A percentile compares a stretch with the other conserved stretches of the same genome.
Conservation (phyloP, 106 monocot species). For the Dioscorea zingiberensis region DNA sequence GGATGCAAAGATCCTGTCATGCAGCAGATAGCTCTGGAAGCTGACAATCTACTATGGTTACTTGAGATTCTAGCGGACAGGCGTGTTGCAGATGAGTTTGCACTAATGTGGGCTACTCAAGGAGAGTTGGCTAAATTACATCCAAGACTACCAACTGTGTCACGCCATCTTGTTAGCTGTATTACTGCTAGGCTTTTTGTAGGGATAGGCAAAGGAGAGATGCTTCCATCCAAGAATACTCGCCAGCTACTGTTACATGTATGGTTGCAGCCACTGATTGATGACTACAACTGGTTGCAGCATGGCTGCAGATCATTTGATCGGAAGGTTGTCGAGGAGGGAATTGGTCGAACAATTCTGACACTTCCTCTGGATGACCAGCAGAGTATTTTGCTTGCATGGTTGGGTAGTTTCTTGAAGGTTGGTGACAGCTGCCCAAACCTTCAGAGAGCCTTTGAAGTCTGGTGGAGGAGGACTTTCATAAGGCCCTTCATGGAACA, state of each 20-base stretch:
- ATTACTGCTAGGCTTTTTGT: slow-evolving; percentile 81
- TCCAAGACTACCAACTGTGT: slow-evolving; percentile 53
- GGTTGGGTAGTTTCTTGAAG: slow-evolving; percentile 92
- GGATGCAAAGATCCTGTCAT: slow-evolving; percentile 40
- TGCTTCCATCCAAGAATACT: slow-evolving; percentile 81
- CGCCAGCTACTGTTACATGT: slow-evolving; percentile 55
- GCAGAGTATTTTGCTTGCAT: slow-evolving; percentile 82
- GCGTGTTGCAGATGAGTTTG: slow-evolving; percentile 77
- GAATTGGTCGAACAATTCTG: slow-evolving; percentile 85
- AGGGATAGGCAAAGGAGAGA: slow-evolving; percentile 82
- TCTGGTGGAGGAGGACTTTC: slow-evolving; percentile 98
- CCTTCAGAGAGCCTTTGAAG: slow-evolving; percentile 94
- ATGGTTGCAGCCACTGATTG: slow-evolving; percentile 91
- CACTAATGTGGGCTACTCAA: slow-evolving; percentile 57
- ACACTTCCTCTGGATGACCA: slow-evolving; percentile 94
- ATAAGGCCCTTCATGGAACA: slow-evolving; percentile 83
- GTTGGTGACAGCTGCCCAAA: slow-evolving; percentile 91
- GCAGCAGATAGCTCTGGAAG: slow-evolving; percentile 56
- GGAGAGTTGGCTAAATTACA: slow-evolving; percentile 66
- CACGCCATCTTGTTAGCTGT: slow-evolving; percentile 77
- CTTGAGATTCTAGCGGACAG: slow-evolving; percentile 76
- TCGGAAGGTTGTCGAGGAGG: slow-evolving; percentile 88
- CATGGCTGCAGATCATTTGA: slow-evolving; percentile 84
- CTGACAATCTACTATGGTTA: slow-evolving; percentile 89
- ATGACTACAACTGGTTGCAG: slow-evolving; percentile 94